phyloP scores from a whole-genome alignment of 352 stramenopile genomes.

The Phytophthora melonis region DNA sequence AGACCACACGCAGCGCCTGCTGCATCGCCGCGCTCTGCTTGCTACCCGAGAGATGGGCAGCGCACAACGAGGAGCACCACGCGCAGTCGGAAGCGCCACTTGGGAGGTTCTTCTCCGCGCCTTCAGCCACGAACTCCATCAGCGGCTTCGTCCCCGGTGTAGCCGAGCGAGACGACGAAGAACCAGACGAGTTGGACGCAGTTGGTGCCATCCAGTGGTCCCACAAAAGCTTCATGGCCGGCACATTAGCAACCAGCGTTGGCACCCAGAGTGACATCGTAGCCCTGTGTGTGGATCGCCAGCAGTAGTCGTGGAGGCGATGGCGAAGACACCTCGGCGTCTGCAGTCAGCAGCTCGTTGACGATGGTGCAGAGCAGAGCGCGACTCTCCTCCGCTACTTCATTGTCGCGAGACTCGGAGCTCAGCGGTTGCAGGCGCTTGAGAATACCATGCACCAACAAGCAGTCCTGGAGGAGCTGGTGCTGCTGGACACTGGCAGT shows the following conservation, averaged over 20 bases:
- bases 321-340: background rate
- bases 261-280: background rate
- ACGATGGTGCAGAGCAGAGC: background rate
- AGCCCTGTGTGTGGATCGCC: background rate
- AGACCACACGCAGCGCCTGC: constrained; percentile 63
- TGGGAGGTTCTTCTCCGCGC: constrained; percentile 58
- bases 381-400: background rate
- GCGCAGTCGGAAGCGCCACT: constrained; percentile 64
- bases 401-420: constrained; percentile 3
- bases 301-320: background rate
- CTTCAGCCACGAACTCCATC: constrained; percentile 60
- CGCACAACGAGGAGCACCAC: constrained; percentile 66
- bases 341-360: background rate
- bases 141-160: constrained; percentile 46
- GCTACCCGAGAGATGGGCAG: constrained; percentile 42
- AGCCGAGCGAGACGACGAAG: constrained; percentile 32
- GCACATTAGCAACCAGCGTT: background rate
- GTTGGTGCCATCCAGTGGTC: constrained; percentile 50
- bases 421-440: constrained; percentile 36
- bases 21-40: constrained; percentile 54
- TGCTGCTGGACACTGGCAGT: constrained; percentile 56
- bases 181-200: constrained; percentile 20
- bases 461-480: constrained; percentile 63
- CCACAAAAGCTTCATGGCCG: constrained; percentile 1
- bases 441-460: constrained; percentile 61